phyloP scores from a whole-genome alignment of 805 yeast genomes.

The Lachancea waltii region DNA sequence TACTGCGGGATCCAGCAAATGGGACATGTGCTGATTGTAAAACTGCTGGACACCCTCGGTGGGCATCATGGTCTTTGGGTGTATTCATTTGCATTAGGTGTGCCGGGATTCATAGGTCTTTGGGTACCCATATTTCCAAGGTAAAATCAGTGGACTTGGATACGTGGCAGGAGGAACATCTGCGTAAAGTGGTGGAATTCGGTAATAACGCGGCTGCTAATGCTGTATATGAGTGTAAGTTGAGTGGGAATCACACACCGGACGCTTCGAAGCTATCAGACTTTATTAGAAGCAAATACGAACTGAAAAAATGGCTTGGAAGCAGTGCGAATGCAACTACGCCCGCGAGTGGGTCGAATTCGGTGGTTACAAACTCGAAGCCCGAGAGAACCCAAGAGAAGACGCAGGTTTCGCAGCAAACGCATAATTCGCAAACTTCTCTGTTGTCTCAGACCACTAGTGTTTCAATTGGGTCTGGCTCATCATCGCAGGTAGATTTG shows the following conservation, averaged over 20 bases:
- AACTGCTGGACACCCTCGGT: constrained; percentile 80
- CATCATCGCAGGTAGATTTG: constrained; percentile 10
- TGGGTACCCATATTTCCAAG: constrained; percentile 92
- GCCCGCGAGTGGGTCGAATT: too few relatives aligned
- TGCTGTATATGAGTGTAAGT: constrained; percentile 71
- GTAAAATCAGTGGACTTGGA: constrained; percentile 93
- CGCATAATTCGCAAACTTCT: background rate
- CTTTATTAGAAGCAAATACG: constrained; percentile 89
- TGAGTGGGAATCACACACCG: constrained; percentile 55
- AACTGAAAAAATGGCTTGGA: constrained; percentile 77
- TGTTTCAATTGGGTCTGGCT: constrained; percentile 1
- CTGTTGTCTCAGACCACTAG: constrained; percentile 1
- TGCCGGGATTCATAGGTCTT: constrained; percentile 89
- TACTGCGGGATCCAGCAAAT: constrained; percentile 73
- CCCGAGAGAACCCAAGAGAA: constrained; percentile 8
- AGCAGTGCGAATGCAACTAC: constrained; percentile 11
- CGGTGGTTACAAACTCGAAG: too few relatives aligned
- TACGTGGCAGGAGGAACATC: constrained; percentile 93
- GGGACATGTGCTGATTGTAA: constrained; percentile 89
- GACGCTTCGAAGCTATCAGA: constrained; percentile 80
- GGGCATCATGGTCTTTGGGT: constrained; percentile 98
- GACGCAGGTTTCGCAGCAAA: constrained; percentile 12
- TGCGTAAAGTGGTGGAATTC: constrained; percentile 75
- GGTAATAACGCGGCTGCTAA: constrained; percentile 73
- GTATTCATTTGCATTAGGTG: constrained; percentile 90